Evolutionary conservation across 169 alveolate genomes (phyloP).

Genomic region (Perkinsus marinus): DNA sequence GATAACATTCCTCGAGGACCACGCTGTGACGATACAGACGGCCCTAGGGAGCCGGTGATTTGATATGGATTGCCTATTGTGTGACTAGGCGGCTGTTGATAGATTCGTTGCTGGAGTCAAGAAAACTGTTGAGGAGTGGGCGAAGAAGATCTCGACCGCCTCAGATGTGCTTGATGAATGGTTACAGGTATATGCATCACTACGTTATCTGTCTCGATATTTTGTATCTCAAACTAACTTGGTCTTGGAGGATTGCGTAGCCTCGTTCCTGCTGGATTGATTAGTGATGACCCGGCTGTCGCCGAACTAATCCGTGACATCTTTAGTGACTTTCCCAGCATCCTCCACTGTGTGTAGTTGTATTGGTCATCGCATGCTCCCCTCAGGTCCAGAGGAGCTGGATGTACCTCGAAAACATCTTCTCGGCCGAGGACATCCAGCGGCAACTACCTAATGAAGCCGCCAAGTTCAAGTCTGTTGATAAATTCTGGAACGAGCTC

Average conservation of each 20-base stretch:
- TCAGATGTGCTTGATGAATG: slow-evolving; percentile 78
- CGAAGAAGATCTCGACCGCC: slow-evolving; percentile 56
- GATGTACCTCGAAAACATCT: slow-evolving; percentile 74
- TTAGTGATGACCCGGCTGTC: too few relatives aligned
- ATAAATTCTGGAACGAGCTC: slow-evolving; percentile 69
- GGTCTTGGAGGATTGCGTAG: too few relatives aligned
- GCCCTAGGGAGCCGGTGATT: slow-evolving; percentile 61
- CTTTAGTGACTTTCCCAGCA: background rate
- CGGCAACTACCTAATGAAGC: slow-evolving; percentile 71
- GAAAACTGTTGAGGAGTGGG: slow-evolving; percentile 73
- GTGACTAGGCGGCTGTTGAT: background rate
- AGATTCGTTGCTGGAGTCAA: slow-evolving; percentile 57
- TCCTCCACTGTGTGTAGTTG: background rate
- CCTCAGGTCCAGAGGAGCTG: slow-evolving; percentile 49
- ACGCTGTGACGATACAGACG: slow-evolving; percentile 61
- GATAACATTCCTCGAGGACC: slow-evolving; percentile 67
- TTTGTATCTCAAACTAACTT: too few relatives aligned
- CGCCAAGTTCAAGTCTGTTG: slow-evolving; percentile 69
- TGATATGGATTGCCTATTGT: background rate
- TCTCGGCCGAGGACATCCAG: slow-evolving; percentile 79
- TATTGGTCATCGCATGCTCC: background rate
- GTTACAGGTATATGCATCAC: slow-evolving; percentile 32
- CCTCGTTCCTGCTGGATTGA: too few relatives aligned
- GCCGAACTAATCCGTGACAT: too few relatives aligned
- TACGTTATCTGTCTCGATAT: background rate